Conservation (phyloP, 2,329 filamentous ascomycete species). For the Fusarium mexicanum region DNA sequence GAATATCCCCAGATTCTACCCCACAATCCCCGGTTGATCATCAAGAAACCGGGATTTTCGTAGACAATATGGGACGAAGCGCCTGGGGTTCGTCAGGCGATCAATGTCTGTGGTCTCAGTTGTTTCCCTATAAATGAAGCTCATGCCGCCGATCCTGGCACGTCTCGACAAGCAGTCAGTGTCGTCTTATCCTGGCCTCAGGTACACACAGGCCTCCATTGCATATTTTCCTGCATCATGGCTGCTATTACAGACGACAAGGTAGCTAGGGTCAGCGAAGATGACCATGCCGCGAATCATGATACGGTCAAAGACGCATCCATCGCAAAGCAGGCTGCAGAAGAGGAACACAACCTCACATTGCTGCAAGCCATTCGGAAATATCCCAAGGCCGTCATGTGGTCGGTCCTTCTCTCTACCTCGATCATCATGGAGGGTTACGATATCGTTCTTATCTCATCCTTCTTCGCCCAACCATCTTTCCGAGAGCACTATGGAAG, state of each 20-base stretch:
- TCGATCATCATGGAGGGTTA: conserved; percentile 52
- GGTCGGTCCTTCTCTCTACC: conserved; percentile 39
- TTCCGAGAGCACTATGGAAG: conserved; percentile 42
- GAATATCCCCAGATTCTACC: conserved; percentile 10
- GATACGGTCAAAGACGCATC: conserved; percentile 14
- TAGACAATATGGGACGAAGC: not conserved
- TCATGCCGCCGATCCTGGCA: not conserved
- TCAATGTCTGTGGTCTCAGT: not conserved
- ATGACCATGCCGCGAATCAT: conserved; percentile 13
- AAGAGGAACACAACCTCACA: conserved; percentile 24
- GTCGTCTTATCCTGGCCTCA: not conserved
- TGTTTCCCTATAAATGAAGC: conserved; percentile 11
- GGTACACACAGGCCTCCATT: not conserved
- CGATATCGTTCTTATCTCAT: conserved; percentile 43
- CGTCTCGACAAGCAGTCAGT: not conserved
- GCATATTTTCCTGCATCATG: not conserved
- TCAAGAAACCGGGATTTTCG: not conserved
- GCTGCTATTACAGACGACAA: conserved; percentile 18
- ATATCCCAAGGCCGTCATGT: conserved; percentile 29
- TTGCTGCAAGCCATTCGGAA: conserved; percentile 22
- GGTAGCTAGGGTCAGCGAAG: conserved; percentile 27
- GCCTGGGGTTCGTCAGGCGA: not conserved
- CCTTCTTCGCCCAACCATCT: conserved; percentile 45
- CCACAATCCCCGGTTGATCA: conserved; percentile 10
- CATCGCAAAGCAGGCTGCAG: conserved; percentile 28